These are phyloP conservation scores for Sporothrix humicola DNA, from an alignment of 2,329 filamentous ascomycete species.

Conservation along the genomic window DNA sequence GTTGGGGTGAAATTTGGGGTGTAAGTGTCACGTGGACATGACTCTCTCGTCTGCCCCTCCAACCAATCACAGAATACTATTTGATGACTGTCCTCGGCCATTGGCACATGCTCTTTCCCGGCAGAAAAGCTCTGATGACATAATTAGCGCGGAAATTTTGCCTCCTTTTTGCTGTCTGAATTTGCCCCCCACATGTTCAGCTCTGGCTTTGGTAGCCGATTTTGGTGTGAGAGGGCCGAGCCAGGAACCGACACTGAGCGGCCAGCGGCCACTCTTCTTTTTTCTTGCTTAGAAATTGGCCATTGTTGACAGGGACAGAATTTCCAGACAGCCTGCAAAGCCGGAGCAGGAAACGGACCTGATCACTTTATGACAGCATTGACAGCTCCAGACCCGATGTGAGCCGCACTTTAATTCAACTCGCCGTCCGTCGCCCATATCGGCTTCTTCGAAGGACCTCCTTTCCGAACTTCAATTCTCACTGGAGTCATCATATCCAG, in stretches of 20 bases:
- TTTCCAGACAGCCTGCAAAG: neutral
- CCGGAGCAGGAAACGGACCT: neutral
- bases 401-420: neutral
- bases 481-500: neutral
- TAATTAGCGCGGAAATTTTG: constrained; percentile 8
- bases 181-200: constrained; percentile 3
- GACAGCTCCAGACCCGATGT: neutral
- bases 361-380: neutral
- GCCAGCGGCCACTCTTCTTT: neutral
- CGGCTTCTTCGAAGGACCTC: neutral
- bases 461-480: neutral
- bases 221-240: constrained; percentile 19
- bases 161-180: neutral
- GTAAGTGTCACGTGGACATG: neutral
- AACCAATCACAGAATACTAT: neutral
- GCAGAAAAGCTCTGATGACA: constrained; percentile 2
- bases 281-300: constrained; percentile 32
- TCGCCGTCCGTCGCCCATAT: neutral
- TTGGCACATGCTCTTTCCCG: neutral
- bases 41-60: neutral
- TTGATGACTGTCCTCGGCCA: neutral
- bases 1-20: neutral
- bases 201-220: no score
- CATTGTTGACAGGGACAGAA: constrained; percentile 28
- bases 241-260: neutral